A percentile compares a stretch with the other conserved stretches of the same genome.
Conservation (phyloP, 768 basidiomycete species). For the Leccinum broughii region DNA sequence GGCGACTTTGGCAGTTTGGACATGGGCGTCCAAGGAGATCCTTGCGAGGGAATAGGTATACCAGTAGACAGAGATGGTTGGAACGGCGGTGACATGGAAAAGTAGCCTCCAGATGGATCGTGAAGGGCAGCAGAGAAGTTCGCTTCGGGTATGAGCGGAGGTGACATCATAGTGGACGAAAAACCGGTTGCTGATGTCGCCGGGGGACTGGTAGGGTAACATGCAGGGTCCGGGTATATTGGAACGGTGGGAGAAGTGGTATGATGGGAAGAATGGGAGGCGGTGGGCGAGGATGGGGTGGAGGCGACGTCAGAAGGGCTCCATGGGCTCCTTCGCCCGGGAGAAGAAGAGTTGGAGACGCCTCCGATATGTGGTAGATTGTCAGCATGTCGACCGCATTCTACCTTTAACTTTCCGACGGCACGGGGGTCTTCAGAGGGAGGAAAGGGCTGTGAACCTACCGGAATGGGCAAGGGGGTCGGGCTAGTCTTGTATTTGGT, state of each 20-base stretch:
- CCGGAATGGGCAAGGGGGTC: conserved; percentile 33
- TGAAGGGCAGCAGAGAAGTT: conserved; percentile 13
- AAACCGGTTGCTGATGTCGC: conserved; percentile 7
- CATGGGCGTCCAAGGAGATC: conserved; percentile 16
- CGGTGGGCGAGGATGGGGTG: conserved; percentile 27
- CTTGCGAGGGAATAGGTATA: conserved; percentile 18
- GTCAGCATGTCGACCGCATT: conserved; percentile 28
- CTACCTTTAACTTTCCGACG: conserved; percentile 21
- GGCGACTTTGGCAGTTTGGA: conserved; percentile 11
- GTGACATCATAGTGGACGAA: conserved; percentile 6
- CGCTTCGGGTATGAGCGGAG: conserved; percentile 16
- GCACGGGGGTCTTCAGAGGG: conserved; percentile 21
- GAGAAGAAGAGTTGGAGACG: conserved; percentile 23
- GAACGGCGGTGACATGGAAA: conserved; percentile 13
- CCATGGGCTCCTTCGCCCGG: conserved; percentile 37
- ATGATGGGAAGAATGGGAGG: conserved; percentile 21
- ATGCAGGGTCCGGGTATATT: conserved; percentile 22
- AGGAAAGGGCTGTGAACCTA: conserved; percentile 20
- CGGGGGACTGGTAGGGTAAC: conserved; percentile 17
- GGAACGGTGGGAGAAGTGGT: conserved; percentile 25
- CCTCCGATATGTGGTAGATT: conserved; percentile 14
- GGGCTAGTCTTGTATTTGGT: conserved; percentile 35
- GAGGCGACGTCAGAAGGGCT: conserved; percentile 23
- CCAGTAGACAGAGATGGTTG: conserved; percentile 11
- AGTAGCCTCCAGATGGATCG: conserved; percentile 20